Percentiles rank a stretch among this genome's conserved stretches.
Conservation (phyloP, 2,329 filamentous ascomycete genomes). For the Aspergillus sp. region DNA sequence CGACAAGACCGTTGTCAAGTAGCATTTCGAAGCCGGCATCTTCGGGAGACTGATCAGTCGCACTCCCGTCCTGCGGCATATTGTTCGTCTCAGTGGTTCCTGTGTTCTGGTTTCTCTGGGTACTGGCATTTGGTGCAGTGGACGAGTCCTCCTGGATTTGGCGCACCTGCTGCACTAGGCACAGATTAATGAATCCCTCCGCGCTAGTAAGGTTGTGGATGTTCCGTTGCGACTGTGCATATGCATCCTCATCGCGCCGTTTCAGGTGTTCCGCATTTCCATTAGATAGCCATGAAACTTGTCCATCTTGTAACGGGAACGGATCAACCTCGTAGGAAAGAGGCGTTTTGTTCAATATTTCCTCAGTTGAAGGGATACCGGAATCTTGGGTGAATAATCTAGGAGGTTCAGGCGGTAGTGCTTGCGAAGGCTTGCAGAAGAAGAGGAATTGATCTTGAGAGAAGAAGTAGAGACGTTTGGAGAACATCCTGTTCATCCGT, state of each 20-base stretch:
- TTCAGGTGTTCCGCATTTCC: slow-evolving; percentile 48
- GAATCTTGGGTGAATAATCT: slow-evolving; percentile 47
- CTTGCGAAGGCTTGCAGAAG: slow-evolving; percentile 61
- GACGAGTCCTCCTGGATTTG: slow-evolving; percentile 53
- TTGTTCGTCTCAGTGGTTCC: slow-evolving; percentile 34
- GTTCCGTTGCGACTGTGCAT: slow-evolving; percentile 59
- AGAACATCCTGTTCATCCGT: slow-evolving; percentile 60
- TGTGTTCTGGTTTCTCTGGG: slow-evolving; percentile 55
- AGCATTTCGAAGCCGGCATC: slow-evolving; percentile 62
- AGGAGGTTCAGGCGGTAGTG: slow-evolving; percentile 60
- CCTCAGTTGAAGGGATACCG: slow-evolving; percentile 53
- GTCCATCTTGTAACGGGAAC: slow-evolving; percentile 54
- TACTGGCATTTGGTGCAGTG: slow-evolving; percentile 53
- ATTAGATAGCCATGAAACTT: slow-evolving; percentile 57
- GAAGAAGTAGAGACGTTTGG: slow-evolving; percentile 65
- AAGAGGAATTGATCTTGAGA: slow-evolving; percentile 63
- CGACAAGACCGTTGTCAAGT: slow-evolving; percentile 60
- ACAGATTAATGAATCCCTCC: slow-evolving; percentile 66
- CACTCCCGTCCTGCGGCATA: slow-evolving; percentile 52
- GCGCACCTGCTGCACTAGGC: slow-evolving; percentile 58
- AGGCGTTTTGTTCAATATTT: slow-evolving; percentile 59
- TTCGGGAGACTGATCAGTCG: slow-evolving; percentile 54
- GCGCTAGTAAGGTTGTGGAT: slow-evolving; percentile 57
- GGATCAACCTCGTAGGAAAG: slow-evolving; percentile 63
- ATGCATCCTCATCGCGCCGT: slow-evolving; percentile 58